Base-by-base conservation (phyloP, 768 basidiomycete species). In the Hortiboletus campestris region DNA sequence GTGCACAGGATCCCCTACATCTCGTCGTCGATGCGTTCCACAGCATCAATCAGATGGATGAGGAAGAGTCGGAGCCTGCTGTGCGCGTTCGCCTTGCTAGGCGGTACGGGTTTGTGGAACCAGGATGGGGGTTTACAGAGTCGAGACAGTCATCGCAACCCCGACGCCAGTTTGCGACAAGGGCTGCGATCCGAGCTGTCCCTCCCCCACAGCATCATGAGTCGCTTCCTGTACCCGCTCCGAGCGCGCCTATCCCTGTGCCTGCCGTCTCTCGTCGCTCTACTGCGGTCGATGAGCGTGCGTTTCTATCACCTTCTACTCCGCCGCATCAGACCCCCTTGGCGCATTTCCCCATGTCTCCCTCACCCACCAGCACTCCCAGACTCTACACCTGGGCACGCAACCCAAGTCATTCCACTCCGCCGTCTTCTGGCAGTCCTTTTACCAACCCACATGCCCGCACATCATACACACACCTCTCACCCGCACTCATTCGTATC, bases 371-470 rank as follows among this genome's bases (percentile, higher is more conserved):
- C 7, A 78, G 79, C 48, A 81, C 84, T 1, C 84, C 84, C 9
- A 76, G 81, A 39, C 72, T 84, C 31, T 84, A 85, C 65, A 72
- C 78, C 1, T 86, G 85, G 85, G 58, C 72, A n/a, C 51, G 63
- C 66, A 50, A 65, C 65, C 55, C 72, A 68, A 39, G 49, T 57
- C 28, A 76, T 74, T 43, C 81, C 72, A 11, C 69, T 68, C 53
- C 69, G 63, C 57, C 63, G 51, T 56, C 71, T 58, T 51, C 68
- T 22, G 74, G 76, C n/a, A 62, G 73, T 13, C 84, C 82, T 8
- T 76, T 87, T 49, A 79, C 81, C 48, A 86, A 85, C 63, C 78
- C 80, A 42, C 74, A 67, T 49, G 84, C 84, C 10, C 81, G 85
- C 63, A 76, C 81, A 69, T 84, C 85, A 20, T 79, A 80, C 39